Evolutionary conservation across 306 rosid species (phyloP).

Genomic region (Alnus glutinosa): DNA sequence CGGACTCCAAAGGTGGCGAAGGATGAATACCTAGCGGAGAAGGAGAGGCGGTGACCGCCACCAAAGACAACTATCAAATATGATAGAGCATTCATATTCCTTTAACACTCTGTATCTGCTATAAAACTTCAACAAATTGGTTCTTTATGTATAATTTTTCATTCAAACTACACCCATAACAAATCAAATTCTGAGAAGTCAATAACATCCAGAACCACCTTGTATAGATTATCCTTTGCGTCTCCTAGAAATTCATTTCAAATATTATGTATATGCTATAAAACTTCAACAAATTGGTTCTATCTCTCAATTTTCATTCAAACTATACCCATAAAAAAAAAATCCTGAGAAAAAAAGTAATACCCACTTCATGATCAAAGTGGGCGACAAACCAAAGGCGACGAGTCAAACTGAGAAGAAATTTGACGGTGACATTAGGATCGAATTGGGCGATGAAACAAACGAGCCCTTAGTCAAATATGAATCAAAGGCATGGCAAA

Average conservation of each 20-base stretch:
- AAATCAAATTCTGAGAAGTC: conserved; percentile 40
- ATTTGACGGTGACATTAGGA: conserved; percentile 42
- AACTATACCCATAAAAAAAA: no score
- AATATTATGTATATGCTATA: conserved; percentile 48
- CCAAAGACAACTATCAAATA: no score
- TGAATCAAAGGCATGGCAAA: conserved; percentile 24
- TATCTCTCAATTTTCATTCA: conserved; percentile 49
- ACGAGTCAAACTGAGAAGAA: conserved; percentile 47
- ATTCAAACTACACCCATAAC: no score
- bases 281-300: conserved; percentile 49
- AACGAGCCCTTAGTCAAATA: conserved; percentile 8
- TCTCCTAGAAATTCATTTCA: conserved; percentile 47
- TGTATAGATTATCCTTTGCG: conserved; percentile 25
- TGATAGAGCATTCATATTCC: neutral
- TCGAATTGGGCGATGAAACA: conserved; percentile 63
- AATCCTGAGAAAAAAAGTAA: no score
- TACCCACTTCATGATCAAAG: no score
- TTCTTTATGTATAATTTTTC: no score
- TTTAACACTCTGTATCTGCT: neutral
- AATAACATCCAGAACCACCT: conserved; percentile 43
- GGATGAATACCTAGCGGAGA: no score
- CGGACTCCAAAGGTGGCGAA: no score
- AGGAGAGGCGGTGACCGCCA: no score
- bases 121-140: no score
- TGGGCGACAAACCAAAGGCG: conserved; percentile 26